Base-by-base conservation (phyloP, 2,329 filamentous ascomycete genomes). In the Sarocladium brachiariae region DNA sequence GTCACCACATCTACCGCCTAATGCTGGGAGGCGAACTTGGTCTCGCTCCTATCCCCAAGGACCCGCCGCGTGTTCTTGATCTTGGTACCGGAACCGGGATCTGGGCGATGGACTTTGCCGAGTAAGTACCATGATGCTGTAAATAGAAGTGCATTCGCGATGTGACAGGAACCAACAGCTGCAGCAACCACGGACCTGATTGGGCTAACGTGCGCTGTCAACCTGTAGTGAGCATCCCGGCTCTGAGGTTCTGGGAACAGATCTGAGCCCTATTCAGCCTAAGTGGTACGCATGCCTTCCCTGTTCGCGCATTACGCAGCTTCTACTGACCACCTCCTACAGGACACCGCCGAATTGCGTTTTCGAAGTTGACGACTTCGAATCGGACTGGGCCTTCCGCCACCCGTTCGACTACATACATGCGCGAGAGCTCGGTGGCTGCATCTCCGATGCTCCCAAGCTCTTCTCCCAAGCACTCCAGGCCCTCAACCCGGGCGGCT, bases 81-180 rank as follows among this genome's bases (percentile, higher is more conserved):
- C 63, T 96, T 50, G 92, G 90, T 38, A 91, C 86, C 55, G 92
- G 91, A 19, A 95, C 89, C 1, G 90, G 89, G 34, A 92, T 95
- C 55, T 97, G 92, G 92, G 82, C 86, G 35, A 87, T 95, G 59
- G 86, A 92, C 57, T 86, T 96, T 70, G 86, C 87, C 56, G 83
- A 87, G 78, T 89, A 72, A 70, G 81, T 65, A n/a, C 19, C 39
- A 8, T 14, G 5, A 14, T 27, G 8, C 7, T 43, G 21, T 27
- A 23, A n/a, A 43, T 19, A 7, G 21, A 43, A 13, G 4, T 43
- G 39, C 39, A 27, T 43, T 14, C 27, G 23, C 13, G 14, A 14
- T 27, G 39, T 47, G 69, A 71, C 53, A 51, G 56, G 2, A 61
- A 63, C 30, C 70, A 66, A 14, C 24, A 23, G 37, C 33, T 39